These are phyloP conservation scores for Aspergillus terreus DNA, from an alignment of 2,329 filamentous ascomycete genomes.

Conservation along the genomic window DNA sequence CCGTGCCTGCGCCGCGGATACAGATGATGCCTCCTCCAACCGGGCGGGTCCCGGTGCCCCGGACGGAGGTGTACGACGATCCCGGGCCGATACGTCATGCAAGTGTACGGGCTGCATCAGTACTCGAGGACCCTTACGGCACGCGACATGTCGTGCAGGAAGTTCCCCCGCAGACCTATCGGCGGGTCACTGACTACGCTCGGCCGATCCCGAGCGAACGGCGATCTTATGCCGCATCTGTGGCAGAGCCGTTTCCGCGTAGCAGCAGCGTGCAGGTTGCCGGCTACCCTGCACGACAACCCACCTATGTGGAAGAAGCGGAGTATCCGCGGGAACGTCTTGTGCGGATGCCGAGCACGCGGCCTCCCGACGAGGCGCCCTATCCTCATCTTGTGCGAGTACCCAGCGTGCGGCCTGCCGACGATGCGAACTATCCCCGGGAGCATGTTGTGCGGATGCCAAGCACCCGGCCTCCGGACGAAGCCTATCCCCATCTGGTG, in stretches of 20 bases:
- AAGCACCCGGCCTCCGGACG: too few species aligned
- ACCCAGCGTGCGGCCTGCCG: too few species aligned
- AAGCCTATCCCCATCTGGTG: conserved; percentile 39
- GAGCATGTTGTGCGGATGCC: too few species aligned
- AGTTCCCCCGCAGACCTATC: conserved; percentile 43
- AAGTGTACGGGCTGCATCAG: conserved; percentile 39
- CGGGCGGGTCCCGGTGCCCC: conserved; percentile 27
- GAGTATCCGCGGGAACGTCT: conserved; percentile 55
- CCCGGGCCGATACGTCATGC: conserved; percentile 25
- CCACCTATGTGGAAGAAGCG: conserved; percentile 62
- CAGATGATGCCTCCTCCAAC: conserved; percentile 32
- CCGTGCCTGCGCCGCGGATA: conserved; percentile 39
- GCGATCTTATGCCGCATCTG: conserved; percentile 28
- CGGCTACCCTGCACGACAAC: conserved; percentile 36
- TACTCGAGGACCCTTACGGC: conserved; percentile 40
- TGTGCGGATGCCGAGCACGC: conserved; percentile 55
- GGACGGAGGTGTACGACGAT: conserved; percentile 34
- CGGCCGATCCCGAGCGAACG: conserved; percentile 29
- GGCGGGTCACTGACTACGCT: conserved; percentile 37
- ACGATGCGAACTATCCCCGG: too few species aligned
- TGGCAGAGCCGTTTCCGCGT: conserved; percentile 33
- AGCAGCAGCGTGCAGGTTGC: conserved; percentile 40
- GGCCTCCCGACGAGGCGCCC: conserved; percentile 36
- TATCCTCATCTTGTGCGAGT: too few species aligned
- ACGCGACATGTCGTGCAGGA: conserved; percentile 41